Evolutionary conservation across 1,284 basidiomycete species (phyloP).

Genomic region (Anthracocystis panici-leucophaei): DNA sequence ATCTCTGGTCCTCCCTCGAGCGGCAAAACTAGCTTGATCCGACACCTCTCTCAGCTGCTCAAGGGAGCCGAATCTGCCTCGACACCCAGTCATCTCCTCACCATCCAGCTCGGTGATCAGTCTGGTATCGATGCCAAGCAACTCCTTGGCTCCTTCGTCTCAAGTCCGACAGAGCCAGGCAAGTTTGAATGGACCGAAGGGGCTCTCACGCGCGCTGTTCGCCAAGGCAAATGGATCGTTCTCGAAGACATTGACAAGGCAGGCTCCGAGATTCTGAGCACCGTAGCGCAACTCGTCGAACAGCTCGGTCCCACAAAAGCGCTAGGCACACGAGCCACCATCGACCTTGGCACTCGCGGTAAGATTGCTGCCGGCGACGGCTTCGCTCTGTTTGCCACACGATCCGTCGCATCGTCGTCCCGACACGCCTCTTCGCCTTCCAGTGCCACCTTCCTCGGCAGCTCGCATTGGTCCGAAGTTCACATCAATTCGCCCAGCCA

Average conservation of each 20-base stretch:
- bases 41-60: slow-evolving; percentile 75
- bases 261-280: slow-evolving; percentile 60
- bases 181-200: slow-evolving; percentile 98
- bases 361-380: slow-evolving; percentile 69
- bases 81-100: slow-evolving; percentile 74
- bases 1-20: slow-evolving; percentile 88
- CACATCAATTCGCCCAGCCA: slow-evolving; percentile 42
- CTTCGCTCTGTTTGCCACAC: slow-evolving; percentile 71
- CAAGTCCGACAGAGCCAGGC: slow-evolving; percentile 85
- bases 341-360: slow-evolving; percentile 71
- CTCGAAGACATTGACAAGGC: slow-evolving; percentile 87
- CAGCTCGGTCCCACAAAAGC: slow-evolving; percentile 78
- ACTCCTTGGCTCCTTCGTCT: slow-evolving; percentile 91
- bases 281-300: slow-evolving; percentile 75
- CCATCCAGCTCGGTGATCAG: slow-evolving; percentile 81
- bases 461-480: slow-evolving; percentile 72
- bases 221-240: slow-evolving; percentile 91
- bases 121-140: slow-evolving; percentile 85
- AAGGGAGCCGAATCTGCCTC: slow-evolving; percentile 18
- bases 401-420: slow-evolving; percentile 67
- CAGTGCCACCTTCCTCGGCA: slow-evolving; percentile 75
- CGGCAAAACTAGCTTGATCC: slow-evolving; percentile 86
- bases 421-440: slow-evolving; percentile 46
- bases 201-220: slow-evolving; percentile 88
- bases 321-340: slow-evolving; percentile 79